Conservation (phyloP, 306 rosid species). For the Gastrolobium villosum region DNA sequence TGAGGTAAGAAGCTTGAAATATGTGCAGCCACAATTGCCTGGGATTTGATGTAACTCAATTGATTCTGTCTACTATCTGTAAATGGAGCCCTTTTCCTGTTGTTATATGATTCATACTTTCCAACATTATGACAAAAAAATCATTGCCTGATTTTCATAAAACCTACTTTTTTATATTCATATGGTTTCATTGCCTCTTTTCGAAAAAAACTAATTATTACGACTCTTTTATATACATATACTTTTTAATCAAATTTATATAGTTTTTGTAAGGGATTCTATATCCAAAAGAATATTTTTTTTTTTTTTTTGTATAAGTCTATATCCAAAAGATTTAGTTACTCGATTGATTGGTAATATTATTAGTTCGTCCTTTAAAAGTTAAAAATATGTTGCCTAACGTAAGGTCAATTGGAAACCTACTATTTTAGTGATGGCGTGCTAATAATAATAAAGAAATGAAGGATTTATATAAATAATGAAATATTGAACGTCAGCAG, state of each 20-base stretch:
- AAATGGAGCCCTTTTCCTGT: slow-evolving; percentile 14
- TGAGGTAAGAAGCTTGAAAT: too few species aligned
- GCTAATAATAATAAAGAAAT: slow-evolving; percentile 19
- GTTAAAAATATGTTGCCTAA: neutral
- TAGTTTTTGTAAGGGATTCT: neutral
- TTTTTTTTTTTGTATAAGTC: too few species aligned
- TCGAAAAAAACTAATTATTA: slow-evolving; percentile 26
- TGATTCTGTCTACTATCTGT: neutral
- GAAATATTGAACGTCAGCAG: too few species aligned
- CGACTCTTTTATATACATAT: neutral
- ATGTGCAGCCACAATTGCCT: neutral
- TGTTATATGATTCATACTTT: slow-evolving; percentile 36
- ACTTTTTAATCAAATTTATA: neutral
- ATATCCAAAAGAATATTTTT: too few species aligned
- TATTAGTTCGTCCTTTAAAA: neutral
- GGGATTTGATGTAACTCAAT: slow-evolving; percentile 12
- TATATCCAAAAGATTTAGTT: neutral
- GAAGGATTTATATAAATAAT: too few species aligned
- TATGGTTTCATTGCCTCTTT: slow-evolving; percentile 13
- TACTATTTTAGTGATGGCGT: slow-evolving; percentile 42
- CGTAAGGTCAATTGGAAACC: slow-evolving; percentile 33
- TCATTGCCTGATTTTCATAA: slow-evolving; percentile 49
- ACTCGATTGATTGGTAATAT: neutral
- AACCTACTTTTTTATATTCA: neutral
- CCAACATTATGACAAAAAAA: slow-evolving; percentile 39